Percentiles rank a stretch among this genome's conserved stretches.
Conservation (phyloP, 2,329 filamentous ascomycete genomes). For the Calonectria hongkongensis region DNA sequence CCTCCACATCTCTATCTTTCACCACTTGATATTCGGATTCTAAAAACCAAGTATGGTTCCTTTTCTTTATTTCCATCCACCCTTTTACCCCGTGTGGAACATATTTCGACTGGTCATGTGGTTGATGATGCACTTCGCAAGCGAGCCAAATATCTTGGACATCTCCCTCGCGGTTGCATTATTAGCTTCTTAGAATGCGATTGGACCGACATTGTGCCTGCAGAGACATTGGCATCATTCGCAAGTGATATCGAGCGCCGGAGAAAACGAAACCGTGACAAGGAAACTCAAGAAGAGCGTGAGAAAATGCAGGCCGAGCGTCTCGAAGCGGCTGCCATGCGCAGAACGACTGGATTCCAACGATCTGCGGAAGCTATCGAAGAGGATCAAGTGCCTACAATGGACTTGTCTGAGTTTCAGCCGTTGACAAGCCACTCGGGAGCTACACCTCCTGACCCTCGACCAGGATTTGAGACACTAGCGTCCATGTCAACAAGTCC, state of each 20-base stretch:
- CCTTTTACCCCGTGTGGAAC: conserved; percentile 89
- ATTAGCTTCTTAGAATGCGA: conserved; percentile 95
- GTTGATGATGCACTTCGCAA: conserved; percentile 90
- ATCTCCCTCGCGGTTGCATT: conserved; percentile 92
- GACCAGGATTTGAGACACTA: conserved; percentile 79
- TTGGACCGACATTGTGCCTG: conserved; percentile 91
- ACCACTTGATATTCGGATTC: conserved; percentile 91
- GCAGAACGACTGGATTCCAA: conserved; percentile 66
- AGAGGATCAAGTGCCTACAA: conserved; percentile 60
- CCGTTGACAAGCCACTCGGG: conserved; percentile 73
- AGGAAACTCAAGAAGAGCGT: conserved; percentile 89
- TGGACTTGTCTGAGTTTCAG: conserved; percentile 79
- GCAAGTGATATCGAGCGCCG: conserved; percentile 84
- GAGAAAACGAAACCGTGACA: conserved; percentile 86
- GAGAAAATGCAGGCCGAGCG: conserved; percentile 89
- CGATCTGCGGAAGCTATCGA: conserved; percentile 62
- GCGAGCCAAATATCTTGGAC: conserved; percentile 89
- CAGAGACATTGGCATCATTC: conserved; percentile 85
- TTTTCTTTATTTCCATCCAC: conserved; percentile 90
- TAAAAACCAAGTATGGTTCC: conserved; percentile 90
- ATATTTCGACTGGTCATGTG: conserved; percentile 90
- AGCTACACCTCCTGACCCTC: conserved; percentile 73
- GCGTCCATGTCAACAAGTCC: conserved; percentile 90
- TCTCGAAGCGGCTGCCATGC: conserved; percentile 82
- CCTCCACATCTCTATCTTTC: conserved; percentile 93